Conservation (phyloP, 768 basidiomycete genomes). For the Pleurotus platypus region DNA sequence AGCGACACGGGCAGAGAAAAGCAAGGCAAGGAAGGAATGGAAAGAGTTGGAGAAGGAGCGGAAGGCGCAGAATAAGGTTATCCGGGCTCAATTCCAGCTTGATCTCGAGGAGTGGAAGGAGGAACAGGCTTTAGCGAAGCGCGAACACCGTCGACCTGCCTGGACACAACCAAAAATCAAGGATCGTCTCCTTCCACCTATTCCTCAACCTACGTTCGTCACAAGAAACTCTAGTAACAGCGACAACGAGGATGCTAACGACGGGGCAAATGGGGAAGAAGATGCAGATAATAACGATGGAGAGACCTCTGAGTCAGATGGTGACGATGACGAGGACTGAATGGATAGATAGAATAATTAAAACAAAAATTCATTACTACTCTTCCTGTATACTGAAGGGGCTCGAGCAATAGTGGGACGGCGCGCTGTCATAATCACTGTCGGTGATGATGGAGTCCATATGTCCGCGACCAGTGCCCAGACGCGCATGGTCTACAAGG, state of each 20-base stretch:
- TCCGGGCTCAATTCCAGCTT: neutral
- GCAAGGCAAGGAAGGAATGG: constrained; percentile 15
- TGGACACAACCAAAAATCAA: constrained; percentile 1
- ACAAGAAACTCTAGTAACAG: too few species aligned
- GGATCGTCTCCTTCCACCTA: neutral
- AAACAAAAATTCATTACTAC: neutral
- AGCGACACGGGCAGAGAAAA: constrained; percentile 6
- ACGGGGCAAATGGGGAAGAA: neutral
- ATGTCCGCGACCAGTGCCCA: too few species aligned
- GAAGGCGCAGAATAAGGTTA: constrained; percentile 9
- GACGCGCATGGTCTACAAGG: too few species aligned
- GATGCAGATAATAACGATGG: neutral
- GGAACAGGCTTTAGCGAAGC: neutral
- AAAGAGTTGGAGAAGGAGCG: constrained; percentile 13
- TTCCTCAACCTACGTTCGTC: neutral
- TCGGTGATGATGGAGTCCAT: too few species aligned
- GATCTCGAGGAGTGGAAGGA: neutral
- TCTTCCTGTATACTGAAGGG: neutral
- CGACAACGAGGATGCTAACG: too few species aligned
- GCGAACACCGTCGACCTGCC: neutral
- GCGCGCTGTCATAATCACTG: too few species aligned
- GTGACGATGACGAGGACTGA: neutral
- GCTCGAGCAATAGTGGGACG: too few species aligned
- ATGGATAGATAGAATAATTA: neutral
- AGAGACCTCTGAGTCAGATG: neutral